Evolutionary conservation across 2,329 filamentous ascomycete genomes (phyloP).

Genomic region (Aspergillus flavus): DNA sequence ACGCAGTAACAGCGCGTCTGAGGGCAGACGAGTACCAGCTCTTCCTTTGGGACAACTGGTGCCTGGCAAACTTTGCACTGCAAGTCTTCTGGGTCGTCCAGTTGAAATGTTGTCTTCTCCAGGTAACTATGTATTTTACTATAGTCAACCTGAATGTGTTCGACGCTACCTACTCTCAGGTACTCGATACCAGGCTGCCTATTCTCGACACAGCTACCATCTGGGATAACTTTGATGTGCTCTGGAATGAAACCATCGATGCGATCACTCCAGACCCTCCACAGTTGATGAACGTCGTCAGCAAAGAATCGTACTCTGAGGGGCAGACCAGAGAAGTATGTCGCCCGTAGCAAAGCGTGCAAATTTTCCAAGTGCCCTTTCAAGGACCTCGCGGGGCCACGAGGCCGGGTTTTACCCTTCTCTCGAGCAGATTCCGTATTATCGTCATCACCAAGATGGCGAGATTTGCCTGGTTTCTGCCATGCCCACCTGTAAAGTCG

Average conservation of each 20-base stretch:
- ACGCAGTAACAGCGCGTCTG: slow-evolving; percentile 49
- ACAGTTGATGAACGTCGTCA: slow-evolving; percentile 67
- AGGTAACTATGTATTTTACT: slow-evolving; percentile 51
- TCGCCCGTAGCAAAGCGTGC: slow-evolving; percentile 75
- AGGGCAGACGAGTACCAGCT: slow-evolving; percentile 56
- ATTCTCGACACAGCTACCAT: slow-evolving; percentile 39
- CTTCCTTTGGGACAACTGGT: slow-evolving; percentile 37
- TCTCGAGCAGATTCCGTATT: slow-evolving; percentile 44
- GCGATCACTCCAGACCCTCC: slow-evolving; percentile 62
- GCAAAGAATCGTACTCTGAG: slow-evolving; percentile 78
- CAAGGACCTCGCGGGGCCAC: slow-evolving; percentile 61
- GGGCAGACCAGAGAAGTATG: slow-evolving; percentile 82
- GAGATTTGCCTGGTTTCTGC: slow-evolving; percentile 78
- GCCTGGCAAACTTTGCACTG: slow-evolving; percentile 55
- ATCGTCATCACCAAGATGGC: slow-evolving; percentile 72
- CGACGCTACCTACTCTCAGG: slow-evolving; percentile 41
- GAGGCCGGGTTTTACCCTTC: slow-evolving; percentile 34
- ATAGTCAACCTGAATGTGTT: slow-evolving; percentile 58
- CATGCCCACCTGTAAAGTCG: slow-evolving; percentile 74
- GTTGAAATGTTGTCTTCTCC: slow-evolving; percentile 52
- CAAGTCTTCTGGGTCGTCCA: slow-evolving; percentile 40
- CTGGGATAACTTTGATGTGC: slow-evolving; percentile 59
- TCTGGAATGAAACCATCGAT: slow-evolving; percentile 52
- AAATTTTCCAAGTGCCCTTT: slow-evolving; percentile 75
- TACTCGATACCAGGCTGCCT: slow-evolving; percentile 17